Percentiles rank a stretch among this genome's conserved stretches.
Evolutionary conservation across 2,329 filamentous ascomycete genomes (phyloP).

Genomic region (Rhynchosporium secalis): DNA sequence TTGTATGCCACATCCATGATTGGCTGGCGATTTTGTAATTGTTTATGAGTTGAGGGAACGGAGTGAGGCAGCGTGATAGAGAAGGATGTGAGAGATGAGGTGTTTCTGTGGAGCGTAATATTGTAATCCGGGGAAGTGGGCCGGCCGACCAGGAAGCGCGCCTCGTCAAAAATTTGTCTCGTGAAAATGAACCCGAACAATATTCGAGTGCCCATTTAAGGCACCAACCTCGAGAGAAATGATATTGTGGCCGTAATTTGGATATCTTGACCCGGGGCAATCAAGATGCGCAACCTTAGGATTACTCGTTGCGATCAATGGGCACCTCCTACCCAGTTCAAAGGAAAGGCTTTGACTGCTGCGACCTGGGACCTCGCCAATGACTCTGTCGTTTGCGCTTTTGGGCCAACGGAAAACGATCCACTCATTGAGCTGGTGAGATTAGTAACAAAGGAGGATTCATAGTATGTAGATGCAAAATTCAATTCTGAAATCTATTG

Average conservation of each 20-base stretch:
- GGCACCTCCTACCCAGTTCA: constrained; percentile 53
- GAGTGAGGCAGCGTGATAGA: neutral
- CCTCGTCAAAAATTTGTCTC: constrained; percentile 27
- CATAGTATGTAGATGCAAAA: constrained; percentile 37
- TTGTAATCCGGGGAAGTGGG: constrained; percentile 27
- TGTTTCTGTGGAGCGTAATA: constrained; percentile 9
- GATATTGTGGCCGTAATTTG: constrained; percentile 12
- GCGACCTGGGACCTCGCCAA: constrained; percentile 82
- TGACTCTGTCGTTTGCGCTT: constrained; percentile 77
- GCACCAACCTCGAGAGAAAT: constrained; percentile 19
- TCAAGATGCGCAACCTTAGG: constrained; percentile 81
- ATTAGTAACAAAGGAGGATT: constrained; percentile 47
- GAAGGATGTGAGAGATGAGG: constrained; percentile 9
- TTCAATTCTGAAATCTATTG: constrained; percentile 40
- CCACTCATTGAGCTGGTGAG: constrained; percentile 71
- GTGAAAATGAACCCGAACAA: constrained; percentile 25
- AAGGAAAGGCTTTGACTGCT: constrained; percentile 63
- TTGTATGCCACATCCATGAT: constrained; percentile 62
- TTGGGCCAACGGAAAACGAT: constrained; percentile 73
- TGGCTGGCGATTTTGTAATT: neutral
- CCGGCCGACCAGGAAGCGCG: constrained; percentile 14
- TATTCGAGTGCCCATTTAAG: constrained; percentile 12
- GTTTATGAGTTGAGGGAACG: constrained; percentile 3
- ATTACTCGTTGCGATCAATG: constrained; percentile 71
- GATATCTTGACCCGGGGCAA: neutral